These are phyloP conservation scores for Plantago elongata DNA, from an alignment of 257 asterid genomes.

Conservation along the genomic window DNA sequence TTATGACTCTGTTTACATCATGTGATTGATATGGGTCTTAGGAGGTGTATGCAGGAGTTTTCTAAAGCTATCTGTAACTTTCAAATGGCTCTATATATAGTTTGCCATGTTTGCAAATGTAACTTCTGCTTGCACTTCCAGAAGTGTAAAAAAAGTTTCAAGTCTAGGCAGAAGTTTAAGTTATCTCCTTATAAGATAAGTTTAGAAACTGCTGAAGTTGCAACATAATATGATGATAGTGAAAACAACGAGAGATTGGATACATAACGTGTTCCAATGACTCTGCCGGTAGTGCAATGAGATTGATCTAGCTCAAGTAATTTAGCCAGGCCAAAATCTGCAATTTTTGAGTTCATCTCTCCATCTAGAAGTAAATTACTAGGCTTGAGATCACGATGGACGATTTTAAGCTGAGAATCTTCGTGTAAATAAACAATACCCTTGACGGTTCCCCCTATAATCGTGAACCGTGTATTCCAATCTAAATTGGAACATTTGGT, in stretches of 20 bases:
- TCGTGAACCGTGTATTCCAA: slow-evolving; percentile 3
- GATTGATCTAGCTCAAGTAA: background rate
- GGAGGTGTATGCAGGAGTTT: no score
- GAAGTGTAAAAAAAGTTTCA: no score
- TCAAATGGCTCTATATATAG: no score
- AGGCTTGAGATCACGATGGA: slow-evolving; percentile 7
- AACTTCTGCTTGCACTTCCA: no score
- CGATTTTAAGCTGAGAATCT: slow-evolving; percentile 5
- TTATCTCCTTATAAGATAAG: no score
- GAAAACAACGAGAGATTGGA: background rate
- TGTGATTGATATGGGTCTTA: no score
- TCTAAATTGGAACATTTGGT: background rate
- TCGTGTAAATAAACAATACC: slow-evolving; percentile 11
- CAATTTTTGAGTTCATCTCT: slow-evolving; percentile 5
- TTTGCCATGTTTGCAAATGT: no score
- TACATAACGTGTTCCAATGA: slow-evolving; percentile 3
- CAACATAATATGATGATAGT: no score
- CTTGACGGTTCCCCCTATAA: background rate
- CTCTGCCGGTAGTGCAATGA: background rate
- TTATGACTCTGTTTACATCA: no score
- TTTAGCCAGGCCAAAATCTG: slow-evolving; percentile 14
- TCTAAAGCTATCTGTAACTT: no score
- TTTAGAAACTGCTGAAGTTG: no score
- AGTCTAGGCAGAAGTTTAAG: no score
- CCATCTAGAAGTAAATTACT: slow-evolving; percentile 5